Conservation (phyloP, 495 filamentous ascomycete genomes). For the Lepidopterella palustris region DNA sequence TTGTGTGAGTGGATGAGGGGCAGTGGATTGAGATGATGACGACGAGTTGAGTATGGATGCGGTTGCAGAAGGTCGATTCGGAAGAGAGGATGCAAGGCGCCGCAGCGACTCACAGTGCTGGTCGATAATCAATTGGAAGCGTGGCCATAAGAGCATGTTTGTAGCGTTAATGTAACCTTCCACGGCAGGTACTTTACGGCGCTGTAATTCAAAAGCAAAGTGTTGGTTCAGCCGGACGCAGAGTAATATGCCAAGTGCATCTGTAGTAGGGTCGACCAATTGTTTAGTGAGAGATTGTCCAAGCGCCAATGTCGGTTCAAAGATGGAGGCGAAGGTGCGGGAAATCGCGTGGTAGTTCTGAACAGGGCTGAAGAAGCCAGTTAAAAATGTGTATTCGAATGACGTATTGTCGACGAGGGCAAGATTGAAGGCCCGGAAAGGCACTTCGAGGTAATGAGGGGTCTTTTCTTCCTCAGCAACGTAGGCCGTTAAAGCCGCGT, state of each 20-base stretch:
- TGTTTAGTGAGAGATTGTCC: conserved; percentile 71
- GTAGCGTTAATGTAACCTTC: conserved; percentile 92
- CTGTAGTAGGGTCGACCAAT: conserved; percentile 67
- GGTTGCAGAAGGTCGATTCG: conserved; percentile 46
- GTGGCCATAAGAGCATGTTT: conserved; percentile 93
- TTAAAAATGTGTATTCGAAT: conserved; percentile 91
- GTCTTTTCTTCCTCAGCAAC: conserved; percentile 81
- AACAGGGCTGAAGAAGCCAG: conserved; percentile 71
- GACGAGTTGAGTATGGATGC: conserved; percentile 53
- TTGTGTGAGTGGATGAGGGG: conserved; percentile 87
- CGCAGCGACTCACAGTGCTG: conserved; percentile 82
- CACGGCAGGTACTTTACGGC: conserved; percentile 78
- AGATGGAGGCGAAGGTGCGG: conserved; percentile 70
- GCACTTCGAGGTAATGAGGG: conserved; percentile 78
- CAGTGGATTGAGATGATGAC: conserved; percentile 63
- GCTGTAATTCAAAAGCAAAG: conserved; percentile 84
- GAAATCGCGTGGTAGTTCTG: conserved; percentile 52
- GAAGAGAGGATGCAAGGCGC: conserved; percentile 47
- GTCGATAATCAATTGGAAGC: conserved; percentile 90
- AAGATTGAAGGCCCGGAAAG: conserved; percentile 90
- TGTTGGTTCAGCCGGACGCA: conserved; percentile 93
- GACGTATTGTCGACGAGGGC: conserved; percentile 89
- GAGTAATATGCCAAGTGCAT: conserved; percentile 78
- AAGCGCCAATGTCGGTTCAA: conserved; percentile 73
- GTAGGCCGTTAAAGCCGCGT: conserved; percentile 69